These are phyloP conservation scores for Saccharomyces hybrid DNA, from an alignment of 1,139 yeast genomes.

Conservation along the genomic window DNA sequence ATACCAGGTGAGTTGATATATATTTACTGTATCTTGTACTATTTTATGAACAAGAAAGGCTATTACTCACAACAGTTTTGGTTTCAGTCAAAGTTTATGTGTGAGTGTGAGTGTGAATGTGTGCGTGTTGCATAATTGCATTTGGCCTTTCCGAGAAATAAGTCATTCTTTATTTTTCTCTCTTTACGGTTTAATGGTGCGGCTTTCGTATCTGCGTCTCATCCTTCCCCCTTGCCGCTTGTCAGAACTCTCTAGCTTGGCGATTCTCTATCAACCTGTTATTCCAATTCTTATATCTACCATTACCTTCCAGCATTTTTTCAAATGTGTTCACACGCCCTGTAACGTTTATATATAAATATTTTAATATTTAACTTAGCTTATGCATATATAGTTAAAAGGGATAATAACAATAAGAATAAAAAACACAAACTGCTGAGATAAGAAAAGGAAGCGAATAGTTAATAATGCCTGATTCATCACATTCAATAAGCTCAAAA, in stretches of 20 bases:
- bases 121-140: background rate
- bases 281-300: background rate
- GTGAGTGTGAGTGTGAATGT: background rate
- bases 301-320: background rate
- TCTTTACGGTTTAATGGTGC: background rate
- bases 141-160: background rate
- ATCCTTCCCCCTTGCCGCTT: background rate
- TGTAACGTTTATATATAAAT: background rate
- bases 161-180: background rate
- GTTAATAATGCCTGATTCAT: constrained; percentile 10
- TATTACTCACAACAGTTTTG: background rate
- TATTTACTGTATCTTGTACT: background rate
- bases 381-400: background rate
- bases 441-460: background rate
- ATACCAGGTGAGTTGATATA: background rate
- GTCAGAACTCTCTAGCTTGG: background rate
- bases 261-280: background rate
- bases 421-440: background rate
- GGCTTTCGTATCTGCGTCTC: background rate
- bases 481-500: constrained; percentile 17
- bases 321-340: background rate
- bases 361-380: background rate
- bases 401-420: background rate
- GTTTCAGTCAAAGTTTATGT: background rate
- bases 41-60: background rate